Conservation (phyloP, 257 asterid genomes). For the Capsicum rhomboideum region DNA sequence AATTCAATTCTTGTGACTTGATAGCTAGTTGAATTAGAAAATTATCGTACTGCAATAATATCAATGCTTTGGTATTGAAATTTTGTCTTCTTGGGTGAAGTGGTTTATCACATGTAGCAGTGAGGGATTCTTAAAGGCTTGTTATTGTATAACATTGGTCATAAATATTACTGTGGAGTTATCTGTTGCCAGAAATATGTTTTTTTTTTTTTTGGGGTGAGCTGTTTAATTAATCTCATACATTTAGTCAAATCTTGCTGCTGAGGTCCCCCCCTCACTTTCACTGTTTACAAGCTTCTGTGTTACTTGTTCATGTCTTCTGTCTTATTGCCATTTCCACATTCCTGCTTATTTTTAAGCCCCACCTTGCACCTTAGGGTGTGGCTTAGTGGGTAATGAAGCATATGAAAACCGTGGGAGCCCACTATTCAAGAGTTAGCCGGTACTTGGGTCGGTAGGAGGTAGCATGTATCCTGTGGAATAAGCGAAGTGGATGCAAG, state of each 20-base stretch:
- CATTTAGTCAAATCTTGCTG: neutral
- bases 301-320: neutral
- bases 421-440: neutral
- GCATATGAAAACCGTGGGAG: neutral
- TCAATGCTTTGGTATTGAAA: neutral
- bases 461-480: neutral
- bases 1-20: neutral
- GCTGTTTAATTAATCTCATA: neutral
- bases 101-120: neutral
- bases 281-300: neutral
- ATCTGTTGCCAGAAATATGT: neutral
- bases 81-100: neutral
- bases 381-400: neutral
- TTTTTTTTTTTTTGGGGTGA: neutral
- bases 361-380: neutral
- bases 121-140: neutral
- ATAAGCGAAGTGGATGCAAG: neutral
- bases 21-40: neutral
- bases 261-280: slow-evolving; percentile 2
- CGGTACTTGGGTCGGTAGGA: neutral
- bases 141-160: neutral
- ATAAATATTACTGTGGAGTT: neutral
- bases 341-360: neutral
- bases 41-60: neutral
- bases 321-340: neutral